Base-by-base conservation (phyloP, 2,329 filamentous ascomycete species). In the Fusarium aywerte region DNA sequence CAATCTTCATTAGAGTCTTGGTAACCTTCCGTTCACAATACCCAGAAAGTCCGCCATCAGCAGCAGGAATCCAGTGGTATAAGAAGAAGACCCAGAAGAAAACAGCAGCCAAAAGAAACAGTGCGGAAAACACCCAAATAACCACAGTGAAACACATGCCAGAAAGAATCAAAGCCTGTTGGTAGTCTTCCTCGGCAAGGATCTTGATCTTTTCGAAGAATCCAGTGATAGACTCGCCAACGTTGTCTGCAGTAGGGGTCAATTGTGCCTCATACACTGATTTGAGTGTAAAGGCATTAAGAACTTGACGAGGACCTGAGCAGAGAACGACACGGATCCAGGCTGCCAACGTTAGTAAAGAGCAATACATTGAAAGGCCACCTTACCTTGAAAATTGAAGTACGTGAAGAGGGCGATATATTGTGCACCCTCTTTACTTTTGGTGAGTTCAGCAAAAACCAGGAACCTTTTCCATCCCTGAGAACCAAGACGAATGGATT, bases 21-120 rank as follows among this genome's bases (percentile, higher is more conserved):
- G 97, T 96, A 76, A 97, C 90, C 81, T 98, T 98, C 43, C 93
- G 90, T 64, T 92, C 90, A 76, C 96, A 98, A 80, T 97, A 99
- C 25, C 89, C 89, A 7, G 88, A 88, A 29, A 99, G 84, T 9
- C 91, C 90, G 7, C 93, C 92, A 74, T 97, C 93, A 12, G 88
- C 83, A 33, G 86, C 86, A 2, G 94, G 93, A 63, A 99, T 95
- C 79, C 95, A 96, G 78, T 96, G 92, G 87, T 92, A 97, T 7
- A 99, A 85, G 78, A 97, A 99, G 73, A 92, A 87, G 35, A 97
- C 78, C 79, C 97, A 98, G 62, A 97, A 89, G 2, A 96, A 73
- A 21, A 89, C 81, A 0, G 92, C 93, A 11, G 92, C 75, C n/a
- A 95, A 80, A 49, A 98, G 83, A 40, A 87, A 89, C 3, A 98